Conservation (phyloP, 225 moss, liverwort and hornwort species). For the Thuidium tamariscinum region DNA sequence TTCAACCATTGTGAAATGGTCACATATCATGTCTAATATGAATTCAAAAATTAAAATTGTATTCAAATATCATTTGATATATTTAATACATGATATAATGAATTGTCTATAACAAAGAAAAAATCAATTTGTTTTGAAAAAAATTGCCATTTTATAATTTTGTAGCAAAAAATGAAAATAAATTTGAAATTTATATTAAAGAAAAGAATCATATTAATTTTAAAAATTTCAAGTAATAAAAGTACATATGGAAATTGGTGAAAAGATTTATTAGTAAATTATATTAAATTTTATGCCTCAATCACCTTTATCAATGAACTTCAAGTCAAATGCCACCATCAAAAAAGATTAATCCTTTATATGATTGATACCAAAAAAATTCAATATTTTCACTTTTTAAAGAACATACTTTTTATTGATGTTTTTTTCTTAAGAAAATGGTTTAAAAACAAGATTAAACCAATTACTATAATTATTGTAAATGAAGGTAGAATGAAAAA, state of each 20-base stretch:
- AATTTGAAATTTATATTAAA: not conserved
- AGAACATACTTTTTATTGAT: not conserved
- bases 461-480: too few relatives aligned
- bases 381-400: not conserved
- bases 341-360: not conserved
- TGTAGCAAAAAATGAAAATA: not conserved
- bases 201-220: not conserved
- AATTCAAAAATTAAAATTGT: not conserved
- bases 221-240: too few relatives aligned
- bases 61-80: not conserved
- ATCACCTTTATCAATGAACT: not conserved
- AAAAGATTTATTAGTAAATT: not conserved
- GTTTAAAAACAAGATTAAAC: too few relatives aligned
- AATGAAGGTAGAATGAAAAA: too few relatives aligned
- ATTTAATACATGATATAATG: not conserved
- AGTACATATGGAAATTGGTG: not conserved
- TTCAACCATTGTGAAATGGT: not conserved
- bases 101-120: not conserved
- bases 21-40: not conserved
- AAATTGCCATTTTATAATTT: not conserved
- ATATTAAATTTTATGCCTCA: not conserved
- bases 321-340: not conserved
- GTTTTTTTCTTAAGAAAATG: too few relatives aligned
- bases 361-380: not conserved
- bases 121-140: not conserved